Percentiles rank a stretch among this genome's conserved stretches.
Evolutionary conservation across 2,329 filamentous ascomycete species (phyloP).

Genomic region (Myotisia sp.): DNA sequence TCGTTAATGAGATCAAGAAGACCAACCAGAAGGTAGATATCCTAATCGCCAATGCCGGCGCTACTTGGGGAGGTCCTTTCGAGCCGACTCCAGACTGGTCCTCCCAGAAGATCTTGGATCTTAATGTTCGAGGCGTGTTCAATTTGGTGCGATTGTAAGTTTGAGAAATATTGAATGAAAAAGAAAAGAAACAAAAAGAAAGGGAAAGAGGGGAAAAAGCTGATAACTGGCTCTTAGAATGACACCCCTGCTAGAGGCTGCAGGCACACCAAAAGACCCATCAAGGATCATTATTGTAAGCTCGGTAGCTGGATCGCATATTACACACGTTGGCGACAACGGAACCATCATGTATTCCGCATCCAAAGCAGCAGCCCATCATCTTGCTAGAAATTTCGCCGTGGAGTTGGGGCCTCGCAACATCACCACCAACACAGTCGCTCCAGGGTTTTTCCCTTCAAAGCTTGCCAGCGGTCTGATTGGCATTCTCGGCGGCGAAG

Average conservation of each 20-base stretch:
- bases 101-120: constrained; percentile 66
- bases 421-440: constrained; percentile 60
- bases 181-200: no score
- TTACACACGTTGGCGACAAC: constrained; percentile 56
- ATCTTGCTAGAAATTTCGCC: constrained; percentile 68
- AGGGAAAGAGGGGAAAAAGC: no score
- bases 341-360: constrained; percentile 72
- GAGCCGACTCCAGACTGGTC: constrained; percentile 62
- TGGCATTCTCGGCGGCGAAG: constrained; percentile 49
- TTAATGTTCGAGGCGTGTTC: constrained; percentile 81
- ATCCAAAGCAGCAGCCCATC: constrained; percentile 74
- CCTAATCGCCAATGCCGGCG: constrained; percentile 81
- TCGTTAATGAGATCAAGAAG: constrained; percentile 56
- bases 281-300: constrained; percentile 71
- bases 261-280: constrained; percentile 50
- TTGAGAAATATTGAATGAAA: neutral
- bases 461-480: constrained; percentile 65
- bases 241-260: constrained; percentile 52
- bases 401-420: constrained; percentile 68
- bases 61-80: constrained; percentile 74
- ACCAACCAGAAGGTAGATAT: constrained; percentile 75
- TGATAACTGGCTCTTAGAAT: constrained; percentile 39
- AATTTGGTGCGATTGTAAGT: constrained; percentile 53
- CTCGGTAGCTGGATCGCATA: constrained; percentile 61
- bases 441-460: constrained; percentile 54